Evolutionary conservation across 2,329 filamentous ascomycete species (phyloP).

Genomic region (Ascochyta koolunga): DNA sequence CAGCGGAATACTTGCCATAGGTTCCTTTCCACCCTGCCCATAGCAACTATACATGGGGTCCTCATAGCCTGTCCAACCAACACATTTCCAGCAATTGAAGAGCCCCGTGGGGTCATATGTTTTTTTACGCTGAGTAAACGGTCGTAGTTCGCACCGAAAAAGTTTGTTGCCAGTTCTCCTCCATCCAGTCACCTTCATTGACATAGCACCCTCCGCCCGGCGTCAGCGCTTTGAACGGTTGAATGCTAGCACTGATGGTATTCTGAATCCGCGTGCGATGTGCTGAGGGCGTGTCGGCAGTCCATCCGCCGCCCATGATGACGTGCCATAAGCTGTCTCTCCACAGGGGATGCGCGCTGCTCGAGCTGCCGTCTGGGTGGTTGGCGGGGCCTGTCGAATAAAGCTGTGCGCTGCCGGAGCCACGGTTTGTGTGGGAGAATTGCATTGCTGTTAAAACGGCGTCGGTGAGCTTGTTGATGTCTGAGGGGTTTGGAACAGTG

Average conservation of each 20-base stretch:
- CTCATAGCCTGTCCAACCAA: constrained; percentile 44
- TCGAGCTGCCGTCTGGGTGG: constrained; percentile 39
- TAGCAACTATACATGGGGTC: constrained; percentile 44
- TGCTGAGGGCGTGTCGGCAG: constrained; percentile 21
- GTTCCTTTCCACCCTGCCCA: constrained; percentile 26
- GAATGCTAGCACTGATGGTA: constrained; percentile 38
- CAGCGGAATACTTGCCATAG: constrained; percentile 31
- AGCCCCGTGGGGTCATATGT: constrained; percentile 39
- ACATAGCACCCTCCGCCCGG: constrained; percentile 46
- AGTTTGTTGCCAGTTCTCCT: constrained; percentile 45
- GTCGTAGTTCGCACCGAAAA: constrained; percentile 43
- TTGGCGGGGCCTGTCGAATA: constrained; percentile 45
- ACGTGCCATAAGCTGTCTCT: constrained; percentile 44
- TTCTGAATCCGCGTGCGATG: constrained; percentile 36
- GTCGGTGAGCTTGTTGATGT: constrained; percentile 35
- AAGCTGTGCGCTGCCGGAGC: constrained; percentile 40
- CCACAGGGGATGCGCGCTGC: constrained; percentile 42
- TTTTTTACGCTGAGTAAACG: constrained; percentile 34
- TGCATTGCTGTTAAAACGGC: constrained; percentile 44
- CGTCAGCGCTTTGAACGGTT: constrained; percentile 42
- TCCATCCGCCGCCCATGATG: constrained; percentile 43
- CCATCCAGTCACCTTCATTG: constrained; percentile 46
- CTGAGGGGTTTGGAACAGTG: constrained; percentile 30
- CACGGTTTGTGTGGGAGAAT: constrained; percentile 33
- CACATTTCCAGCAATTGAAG: constrained; percentile 48